Evolutionary conservation across 1,284 basidiomycete species (phyloP).

Genomic region (Omphalotus olearius): DNA sequence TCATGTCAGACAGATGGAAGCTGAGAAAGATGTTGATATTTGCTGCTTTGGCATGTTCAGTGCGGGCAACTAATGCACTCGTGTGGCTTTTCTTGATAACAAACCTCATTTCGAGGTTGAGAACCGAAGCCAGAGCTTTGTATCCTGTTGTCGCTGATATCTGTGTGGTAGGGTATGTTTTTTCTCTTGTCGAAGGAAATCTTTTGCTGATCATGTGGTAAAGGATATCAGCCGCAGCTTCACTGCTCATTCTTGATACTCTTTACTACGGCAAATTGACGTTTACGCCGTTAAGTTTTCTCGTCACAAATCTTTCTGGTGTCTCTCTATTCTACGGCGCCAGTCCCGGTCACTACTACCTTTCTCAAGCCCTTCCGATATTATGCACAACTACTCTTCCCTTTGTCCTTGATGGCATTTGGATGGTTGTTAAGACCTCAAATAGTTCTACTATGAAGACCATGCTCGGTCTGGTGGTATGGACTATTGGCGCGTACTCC

Average conservation of each 20-base stretch:
- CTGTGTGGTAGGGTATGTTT: conserved; percentile 39
- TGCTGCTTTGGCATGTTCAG: conserved; percentile 73
- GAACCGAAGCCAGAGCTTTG: conserved; percentile 27
- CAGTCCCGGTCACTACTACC: conserved; percentile 85
- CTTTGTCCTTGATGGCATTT: conserved; percentile 63
- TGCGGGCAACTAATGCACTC: conserved; percentile 84
- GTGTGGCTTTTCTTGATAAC: conserved; percentile 77
- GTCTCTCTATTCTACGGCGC: conserved; percentile 95
- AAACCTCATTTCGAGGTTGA: conserved; percentile 47
- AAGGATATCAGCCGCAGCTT: conserved; percentile 34
- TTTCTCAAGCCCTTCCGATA: conserved; percentile 84
- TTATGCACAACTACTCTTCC: conserved; percentile 72
- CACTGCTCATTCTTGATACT: conserved; percentile 56
- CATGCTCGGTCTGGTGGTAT: conserved; percentile 51
- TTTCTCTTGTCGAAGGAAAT: background rate
- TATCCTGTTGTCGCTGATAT: conserved; percentile 33
- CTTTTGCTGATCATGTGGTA: background rate
- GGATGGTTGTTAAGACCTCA: conserved; percentile 30
- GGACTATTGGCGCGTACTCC: conserved; percentile 76
- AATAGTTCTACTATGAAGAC: conserved; percentile 31
- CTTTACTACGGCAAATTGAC: conserved; percentile 66
- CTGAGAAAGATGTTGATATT: conserved; percentile 33
- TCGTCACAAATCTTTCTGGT: conserved; percentile 74
- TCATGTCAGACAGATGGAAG: conserved; percentile 1
- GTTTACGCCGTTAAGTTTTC: conserved; percentile 80